Evolutionary conservation across 495 filamentous ascomycete genomes (phyloP).

Genomic region (Sordaria brevicollis): DNA sequence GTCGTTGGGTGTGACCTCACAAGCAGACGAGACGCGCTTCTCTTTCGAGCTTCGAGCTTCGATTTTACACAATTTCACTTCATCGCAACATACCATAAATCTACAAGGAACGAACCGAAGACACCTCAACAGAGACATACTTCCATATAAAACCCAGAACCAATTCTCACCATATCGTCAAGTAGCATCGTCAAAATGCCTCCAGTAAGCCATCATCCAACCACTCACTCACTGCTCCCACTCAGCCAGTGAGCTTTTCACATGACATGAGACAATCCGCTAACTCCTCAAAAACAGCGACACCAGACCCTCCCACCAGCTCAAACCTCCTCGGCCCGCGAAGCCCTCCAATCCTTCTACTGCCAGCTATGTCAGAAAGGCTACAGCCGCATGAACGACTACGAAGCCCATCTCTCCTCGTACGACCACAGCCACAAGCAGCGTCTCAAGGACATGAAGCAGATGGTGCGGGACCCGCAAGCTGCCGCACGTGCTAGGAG

Average conservation of each 20-base stretch:
- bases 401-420: slow-evolving; percentile 56
- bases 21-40: not conserved
- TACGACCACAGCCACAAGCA: slow-evolving; percentile 65
- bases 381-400: slow-evolving; percentile 61
- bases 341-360: slow-evolving; percentile 82
- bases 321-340: slow-evolving; percentile 75
- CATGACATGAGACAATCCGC: not conserved
- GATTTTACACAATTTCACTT: not conserved
- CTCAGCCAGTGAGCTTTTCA: slow-evolving; percentile 11
- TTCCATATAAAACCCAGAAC: not conserved
- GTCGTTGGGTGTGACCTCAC: not conserved
- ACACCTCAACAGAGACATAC: not conserved
- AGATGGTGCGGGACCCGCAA: slow-evolving; percentile 48
- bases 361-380: slow-evolving; percentile 65
- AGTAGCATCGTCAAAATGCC: slow-evolving; percentile 28
- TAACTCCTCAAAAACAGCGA: slow-evolving; percentile 17
- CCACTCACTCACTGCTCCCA: not conserved
- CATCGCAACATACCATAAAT: not conserved
- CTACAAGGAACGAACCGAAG: not conserved
- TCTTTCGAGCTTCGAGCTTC: not conserved
- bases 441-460: slow-evolving; percentile 56
- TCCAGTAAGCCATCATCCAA: slow-evolving; percentile 23
- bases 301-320: slow-evolving; percentile 43
- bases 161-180: too few species aligned
- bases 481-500: slow-evolving; percentile 52